A percentile compares a stretch with the other conserved stretches of the same genome.
phyloP scores from a whole-genome alignment of 768 basidiomycete genomes.

The Lactifluus volemus region DNA sequence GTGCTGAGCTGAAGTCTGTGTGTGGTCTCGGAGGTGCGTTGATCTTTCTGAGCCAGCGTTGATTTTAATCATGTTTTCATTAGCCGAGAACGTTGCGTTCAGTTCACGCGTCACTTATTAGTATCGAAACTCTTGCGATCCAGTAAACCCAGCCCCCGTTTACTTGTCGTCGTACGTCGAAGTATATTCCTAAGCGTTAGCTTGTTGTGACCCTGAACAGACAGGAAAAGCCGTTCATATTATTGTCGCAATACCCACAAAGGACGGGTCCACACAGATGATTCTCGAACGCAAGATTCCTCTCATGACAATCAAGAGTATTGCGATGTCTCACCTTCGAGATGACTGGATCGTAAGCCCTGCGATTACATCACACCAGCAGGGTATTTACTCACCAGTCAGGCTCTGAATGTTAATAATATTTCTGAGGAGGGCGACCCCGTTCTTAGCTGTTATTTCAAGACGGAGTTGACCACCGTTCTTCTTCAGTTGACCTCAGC shows the following conservation, averaged over 20 bases:
- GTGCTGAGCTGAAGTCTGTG: slow-evolving; percentile 60
- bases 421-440: slow-evolving; percentile 92
- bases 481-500: slow-evolving; percentile 76
- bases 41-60: neutral
- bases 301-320: slow-evolving; percentile 75
- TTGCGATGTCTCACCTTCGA: slow-evolving; percentile 79
- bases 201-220: slow-evolving; percentile 31
- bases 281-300: slow-evolving; percentile 82
- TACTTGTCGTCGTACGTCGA: slow-evolving; percentile 71
- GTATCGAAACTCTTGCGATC: slow-evolving; percentile 82
- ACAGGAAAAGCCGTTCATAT: slow-evolving; percentile 83
- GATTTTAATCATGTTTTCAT: neutral
- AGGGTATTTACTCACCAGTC: neutral
- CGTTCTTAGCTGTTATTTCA: slow-evolving; percentile 83
- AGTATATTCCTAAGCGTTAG: neutral
- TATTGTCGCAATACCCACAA: slow-evolving; percentile 43
- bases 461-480: slow-evolving; percentile 85
- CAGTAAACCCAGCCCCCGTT: slow-evolving; percentile 87
- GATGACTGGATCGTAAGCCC: slow-evolving; percentile 89
- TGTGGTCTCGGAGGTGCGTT: slow-evolving; percentile 67
- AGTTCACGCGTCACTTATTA: slow-evolving; percentile 75
- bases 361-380: neutral
- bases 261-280: slow-evolving; percentile 51
- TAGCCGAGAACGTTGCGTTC: slow-evolving; percentile 77
- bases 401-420: slow-evolving; percentile 70